Base-by-base conservation (phyloP, 306 rosid species). In the Calophaca sinica region DNA sequence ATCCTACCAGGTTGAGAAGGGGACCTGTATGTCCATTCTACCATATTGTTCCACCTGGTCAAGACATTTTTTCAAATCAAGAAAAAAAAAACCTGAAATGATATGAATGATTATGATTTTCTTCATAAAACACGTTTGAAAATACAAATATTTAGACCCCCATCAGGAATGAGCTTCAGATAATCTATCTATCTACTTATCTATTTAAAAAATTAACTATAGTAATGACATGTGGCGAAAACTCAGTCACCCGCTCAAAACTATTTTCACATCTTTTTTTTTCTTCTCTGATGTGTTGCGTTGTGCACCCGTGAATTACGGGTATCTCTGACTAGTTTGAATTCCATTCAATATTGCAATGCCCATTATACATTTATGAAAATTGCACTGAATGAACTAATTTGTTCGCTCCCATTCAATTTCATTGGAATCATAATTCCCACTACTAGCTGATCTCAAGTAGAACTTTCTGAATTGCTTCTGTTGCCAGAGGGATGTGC, bases 381-480 rank as follows among this genome's bases (percentile, higher is more conserved):
- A 54, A 68, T 2, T 65, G 20, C 39, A 48, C 5, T 63, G 33
- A 8, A 50, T 70, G 33, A 54, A 63, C 66, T 61, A 70, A 62
- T 70, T 60, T 5, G 50, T 31, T 60, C 58, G 13, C 11, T 14
- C 32, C 50, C 76, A n/a, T 57, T 36, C 12, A 48, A 26, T 74
- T 50, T 59, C 59, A 12, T 39, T 67, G 36, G 76, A 67, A 73
- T 41, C 60, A 60, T 60, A 29, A 60, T 69, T 55, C 39, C 6
- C 6, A 20, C 2, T 14, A 59, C 72, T 74, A 80, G 79, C 60
- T 82, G 65, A 89, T 81, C 75, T 90, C 97, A 33, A 66, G 68
- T 61, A 87, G 42, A 44, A 91, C 85, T 69, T 90, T 91, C 76
- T 85, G 88, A 60, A 94, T 96, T 50, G 97, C 96, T 80, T 94